phyloP scores from a whole-genome alignment of 179 eudicot genomes.

The Pouteria campechiana region DNA sequence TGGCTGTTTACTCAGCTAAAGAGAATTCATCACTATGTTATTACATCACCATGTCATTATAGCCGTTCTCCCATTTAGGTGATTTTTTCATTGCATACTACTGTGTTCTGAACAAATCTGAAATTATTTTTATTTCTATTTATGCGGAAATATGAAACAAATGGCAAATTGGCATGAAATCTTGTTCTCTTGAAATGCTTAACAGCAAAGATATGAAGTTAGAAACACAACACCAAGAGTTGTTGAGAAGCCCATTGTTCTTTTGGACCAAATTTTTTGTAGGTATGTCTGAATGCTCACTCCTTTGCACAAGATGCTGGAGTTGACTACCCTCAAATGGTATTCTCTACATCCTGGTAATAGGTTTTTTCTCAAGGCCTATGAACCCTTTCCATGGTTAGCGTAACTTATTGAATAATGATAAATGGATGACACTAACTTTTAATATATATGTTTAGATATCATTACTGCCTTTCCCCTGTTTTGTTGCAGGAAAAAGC shows the following conservation, averaged over 20 bases:
- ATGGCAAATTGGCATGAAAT: background rate
- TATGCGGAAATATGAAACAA: background rate
- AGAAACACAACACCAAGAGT: too few species aligned
- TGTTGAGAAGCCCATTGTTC: too few species aligned
- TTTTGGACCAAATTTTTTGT: background rate
- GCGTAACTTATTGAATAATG: too few species aligned
- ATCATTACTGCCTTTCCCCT: too few species aligned
- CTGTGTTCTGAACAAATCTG: background rate
- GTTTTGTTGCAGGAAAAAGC: constrained; percentile 28
- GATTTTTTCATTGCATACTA: background rate
- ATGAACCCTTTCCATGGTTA: too few species aligned
- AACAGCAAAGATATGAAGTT: too few species aligned
- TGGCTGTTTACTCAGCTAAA: too few species aligned
- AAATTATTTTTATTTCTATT: background rate
- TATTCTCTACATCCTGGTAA: constrained; percentile 51
- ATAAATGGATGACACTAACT: background rate
- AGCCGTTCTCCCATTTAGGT: too few species aligned
- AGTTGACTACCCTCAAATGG: constrained; percentile 39
- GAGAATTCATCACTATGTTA: too few species aligned
- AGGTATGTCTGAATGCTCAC: constrained; percentile 36
- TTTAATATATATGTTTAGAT: background rate
- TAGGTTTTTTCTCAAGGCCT: constrained; percentile 8
- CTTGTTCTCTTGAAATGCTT: too few species aligned
- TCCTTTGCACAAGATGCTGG: constrained; percentile 14
- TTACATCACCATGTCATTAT: too few species aligned